phyloP scores from a whole-genome alignment of 2,329 filamentous ascomycete genomes.

The Grosmannia huntii region DNA sequence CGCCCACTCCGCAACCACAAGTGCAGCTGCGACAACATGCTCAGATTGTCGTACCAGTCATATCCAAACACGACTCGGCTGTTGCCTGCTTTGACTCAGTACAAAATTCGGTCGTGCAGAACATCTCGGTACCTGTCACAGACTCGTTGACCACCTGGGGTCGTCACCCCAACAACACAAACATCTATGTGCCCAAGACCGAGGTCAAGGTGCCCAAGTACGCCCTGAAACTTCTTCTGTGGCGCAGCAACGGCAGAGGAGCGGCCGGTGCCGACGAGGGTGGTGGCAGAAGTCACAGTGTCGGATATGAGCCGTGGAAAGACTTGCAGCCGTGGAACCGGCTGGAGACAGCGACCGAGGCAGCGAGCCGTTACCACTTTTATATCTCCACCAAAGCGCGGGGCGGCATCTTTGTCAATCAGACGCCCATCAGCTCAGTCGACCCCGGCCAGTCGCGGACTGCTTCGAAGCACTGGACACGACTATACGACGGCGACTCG shows the following conservation, averaged over 20 bases:
- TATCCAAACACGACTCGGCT: background rate
- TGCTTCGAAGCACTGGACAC: constrained; percentile 49
- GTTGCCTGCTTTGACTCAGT: constrained; percentile 52
- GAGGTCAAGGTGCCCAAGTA: constrained; percentile 71
- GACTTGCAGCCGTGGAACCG: constrained; percentile 42
- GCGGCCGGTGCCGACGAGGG: background rate
- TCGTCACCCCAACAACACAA: constrained; percentile 54
- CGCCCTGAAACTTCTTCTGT: constrained; percentile 66
- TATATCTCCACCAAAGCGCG: constrained; percentile 71
- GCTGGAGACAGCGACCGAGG: constrained; percentile 25
- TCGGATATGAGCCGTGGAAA: constrained; percentile 48
- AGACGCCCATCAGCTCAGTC: constrained; percentile 45
- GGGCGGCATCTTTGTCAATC: constrained; percentile 65
- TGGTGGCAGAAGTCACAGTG: constrained; percentile 23
- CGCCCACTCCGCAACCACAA: background rate
- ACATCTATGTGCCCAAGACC: constrained; percentile 45
- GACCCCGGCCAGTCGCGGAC: constrained; percentile 39
- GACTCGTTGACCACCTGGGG: constrained; percentile 66
- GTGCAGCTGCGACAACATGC: background rate
- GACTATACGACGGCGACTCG: constrained; percentile 63
- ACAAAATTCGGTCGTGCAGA: constrained; percentile 49
- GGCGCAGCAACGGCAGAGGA: constrained; percentile 51
- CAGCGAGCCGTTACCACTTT: constrained; percentile 47
- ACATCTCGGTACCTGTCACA: constrained; percentile 52
- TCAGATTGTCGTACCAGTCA: constrained; percentile 7